phyloP scores from a whole-genome alignment of 2,329 filamentous ascomycete genomes.

The Diaporthe sp. region DNA sequence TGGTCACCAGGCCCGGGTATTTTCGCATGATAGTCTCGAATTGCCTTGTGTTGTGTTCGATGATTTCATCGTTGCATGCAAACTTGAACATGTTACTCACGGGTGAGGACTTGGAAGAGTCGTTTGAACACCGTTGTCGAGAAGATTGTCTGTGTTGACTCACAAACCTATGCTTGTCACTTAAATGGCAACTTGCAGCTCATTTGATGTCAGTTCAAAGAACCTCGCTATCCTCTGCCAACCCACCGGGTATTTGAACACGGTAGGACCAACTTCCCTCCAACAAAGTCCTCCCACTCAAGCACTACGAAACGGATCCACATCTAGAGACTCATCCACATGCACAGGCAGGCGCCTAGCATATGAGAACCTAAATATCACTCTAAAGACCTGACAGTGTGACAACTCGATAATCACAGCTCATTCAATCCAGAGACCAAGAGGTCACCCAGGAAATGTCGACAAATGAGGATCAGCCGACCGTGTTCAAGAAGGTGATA shows the following conservation, averaged over 20 bases:
- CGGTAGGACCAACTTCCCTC: too few relatives aligned
- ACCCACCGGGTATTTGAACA: not conserved
- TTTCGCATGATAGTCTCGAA: not conserved
- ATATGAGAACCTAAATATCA: too few relatives aligned
- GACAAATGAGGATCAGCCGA: too few relatives aligned
- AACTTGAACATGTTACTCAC: not conserved
- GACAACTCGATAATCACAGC: not conserved
- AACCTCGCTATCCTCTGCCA: not conserved
- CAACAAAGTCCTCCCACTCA: not conserved
- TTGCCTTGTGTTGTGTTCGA: not conserved
- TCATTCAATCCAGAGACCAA: not conserved
- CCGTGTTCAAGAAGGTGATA: too few relatives aligned
- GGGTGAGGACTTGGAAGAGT: not conserved
- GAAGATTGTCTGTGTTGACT: not conserved
- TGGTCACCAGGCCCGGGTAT: not conserved
- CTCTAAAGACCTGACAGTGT: not conserved
- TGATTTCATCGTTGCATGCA: too few relatives aligned
- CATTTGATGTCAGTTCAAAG: not conserved
- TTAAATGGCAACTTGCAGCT: not conserved
- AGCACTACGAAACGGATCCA: not conserved
- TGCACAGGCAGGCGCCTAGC: not conserved
- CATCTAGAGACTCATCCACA: not conserved
- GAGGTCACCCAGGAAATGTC: too few relatives aligned
- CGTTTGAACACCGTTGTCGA: not conserved
- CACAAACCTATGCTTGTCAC: not conserved